phyloP scores from a whole-genome alignment of 768 basidiomycete genomes.

The Phlegmacium glaucopus region DNA sequence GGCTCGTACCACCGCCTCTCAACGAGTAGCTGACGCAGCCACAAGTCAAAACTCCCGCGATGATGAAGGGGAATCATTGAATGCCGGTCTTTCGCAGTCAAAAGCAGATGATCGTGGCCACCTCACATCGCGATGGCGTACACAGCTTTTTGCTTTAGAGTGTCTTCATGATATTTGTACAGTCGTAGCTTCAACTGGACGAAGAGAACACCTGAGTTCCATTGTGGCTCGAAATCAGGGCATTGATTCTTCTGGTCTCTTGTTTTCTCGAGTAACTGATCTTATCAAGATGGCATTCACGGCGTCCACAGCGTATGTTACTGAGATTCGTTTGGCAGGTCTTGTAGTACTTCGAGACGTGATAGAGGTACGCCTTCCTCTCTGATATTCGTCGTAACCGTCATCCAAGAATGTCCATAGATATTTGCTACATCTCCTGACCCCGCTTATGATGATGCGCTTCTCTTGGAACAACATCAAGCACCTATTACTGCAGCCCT shows the following conservation, averaged over 20 bases:
- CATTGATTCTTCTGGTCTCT: conserved; percentile 51
- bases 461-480: conserved; percentile 95
- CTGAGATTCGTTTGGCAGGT: conserved; percentile 91
- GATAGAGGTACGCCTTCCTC: conserved; percentile 60
- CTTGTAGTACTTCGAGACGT: conserved; percentile 87
- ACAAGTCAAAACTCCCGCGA: conserved; percentile 59
- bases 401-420: conserved; percentile 36
- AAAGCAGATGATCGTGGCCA: conserved; percentile 32
- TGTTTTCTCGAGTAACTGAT: conserved; percentile 86
- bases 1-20: conserved; percentile 86
- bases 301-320: conserved; percentile 94
- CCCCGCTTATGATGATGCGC: conserved; percentile 86
- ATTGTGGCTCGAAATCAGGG: conserved; percentile 62
- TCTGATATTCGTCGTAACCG: not conserved
- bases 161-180: conserved; percentile 89
- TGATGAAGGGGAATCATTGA: conserved; percentile 93
- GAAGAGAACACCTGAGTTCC: conserved; percentile 82
- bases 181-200: conserved; percentile 67
- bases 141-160: conserved; percentile 90
- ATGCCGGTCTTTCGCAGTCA: conserved; percentile 46
- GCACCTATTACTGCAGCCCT: conserved; percentile 97
- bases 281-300: conserved; percentile 98
- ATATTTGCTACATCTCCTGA: conserved; percentile 85
- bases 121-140: conserved; percentile 87
- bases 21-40: conserved; percentile 65